Percentiles rank a stretch among this genome's conserved stretches.
Evolutionary conservation across 108 stramenopile genomes (phyloP).

Genomic region (Seminavis robusta): DNA sequence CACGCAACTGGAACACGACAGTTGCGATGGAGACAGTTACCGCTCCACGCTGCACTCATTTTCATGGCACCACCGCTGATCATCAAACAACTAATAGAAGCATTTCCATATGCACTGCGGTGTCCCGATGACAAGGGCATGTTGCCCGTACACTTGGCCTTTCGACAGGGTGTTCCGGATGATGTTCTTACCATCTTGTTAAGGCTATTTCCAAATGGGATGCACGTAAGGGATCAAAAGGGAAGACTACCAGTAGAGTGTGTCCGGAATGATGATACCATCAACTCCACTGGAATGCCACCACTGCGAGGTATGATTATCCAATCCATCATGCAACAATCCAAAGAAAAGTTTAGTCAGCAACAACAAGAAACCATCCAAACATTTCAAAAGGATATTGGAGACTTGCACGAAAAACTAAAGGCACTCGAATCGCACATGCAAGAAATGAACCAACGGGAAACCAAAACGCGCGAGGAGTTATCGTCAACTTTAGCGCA

Average conservation of each 20-base stretch:
- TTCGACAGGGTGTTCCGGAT: conserved; percentile 49
- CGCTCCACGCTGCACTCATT: conserved; percentile 41
- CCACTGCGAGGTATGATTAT: too few relatives aligned
- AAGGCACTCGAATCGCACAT: too few relatives aligned
- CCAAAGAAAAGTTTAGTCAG: too few relatives aligned
- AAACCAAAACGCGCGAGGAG: too few relatives aligned
- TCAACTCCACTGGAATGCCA: too few relatives aligned
- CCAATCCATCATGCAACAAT: too few relatives aligned
- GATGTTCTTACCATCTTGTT: conserved; percentile 33
- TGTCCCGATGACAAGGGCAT: conserved; percentile 71
- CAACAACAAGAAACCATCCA: too few relatives aligned
- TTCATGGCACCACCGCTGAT: conserved; percentile 36
- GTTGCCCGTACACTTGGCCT: conserved; percentile 71
- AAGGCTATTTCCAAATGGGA: conserved; percentile 53
- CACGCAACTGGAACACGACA: conserved; percentile 12
- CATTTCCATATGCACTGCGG: conserved; percentile 40
- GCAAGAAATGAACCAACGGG: too few relatives aligned
- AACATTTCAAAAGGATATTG: too few relatives aligned
- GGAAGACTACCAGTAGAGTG: conserved; percentile 25
- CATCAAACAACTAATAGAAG: conserved; percentile 40
- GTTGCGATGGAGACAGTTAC: conserved; percentile 48
- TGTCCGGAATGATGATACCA: too few relatives aligned
- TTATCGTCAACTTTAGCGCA: too few relatives aligned
- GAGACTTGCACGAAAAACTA: too few relatives aligned
- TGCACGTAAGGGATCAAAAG: conserved; percentile 45